Evolutionary conservation across 2,329 filamentous ascomycete species (phyloP).

Genomic region (Pezicula radicicola): DNA sequence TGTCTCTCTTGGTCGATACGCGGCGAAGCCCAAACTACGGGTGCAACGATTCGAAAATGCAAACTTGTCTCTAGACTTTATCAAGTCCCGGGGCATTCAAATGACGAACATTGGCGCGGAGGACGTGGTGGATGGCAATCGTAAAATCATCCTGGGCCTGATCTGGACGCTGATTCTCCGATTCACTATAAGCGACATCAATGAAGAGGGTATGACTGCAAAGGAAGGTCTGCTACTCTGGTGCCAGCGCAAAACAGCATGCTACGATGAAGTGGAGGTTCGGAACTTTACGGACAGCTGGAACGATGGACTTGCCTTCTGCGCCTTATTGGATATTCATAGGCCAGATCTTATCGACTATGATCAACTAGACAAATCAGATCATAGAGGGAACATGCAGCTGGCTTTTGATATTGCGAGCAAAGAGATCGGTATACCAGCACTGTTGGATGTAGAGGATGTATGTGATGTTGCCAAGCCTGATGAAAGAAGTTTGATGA

Average conservation of each 20-base stretch:
- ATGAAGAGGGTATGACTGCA: constrained; percentile 94
- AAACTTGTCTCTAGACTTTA: constrained; percentile 90
- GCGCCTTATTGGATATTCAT: constrained; percentile 93
- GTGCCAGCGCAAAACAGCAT: constrained; percentile 98
- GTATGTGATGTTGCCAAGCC: constrained; percentile 95
- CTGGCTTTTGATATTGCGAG: constrained; percentile 94
- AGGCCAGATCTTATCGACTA: constrained; percentile 96
- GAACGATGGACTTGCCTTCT: constrained; percentile 97
- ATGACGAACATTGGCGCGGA: constrained; percentile 99
- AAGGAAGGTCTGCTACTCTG: constrained; percentile 93
- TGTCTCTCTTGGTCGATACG: constrained; percentile 95
- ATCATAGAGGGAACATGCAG: constrained; percentile 97
- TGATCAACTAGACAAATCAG: constrained; percentile 87
- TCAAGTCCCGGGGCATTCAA: constrained; percentile 86
- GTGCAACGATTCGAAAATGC: constrained; percentile 98
- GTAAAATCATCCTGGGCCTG: constrained; percentile 93
- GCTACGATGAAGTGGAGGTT: constrained; percentile 95
- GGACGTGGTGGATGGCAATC: constrained; percentile 96
- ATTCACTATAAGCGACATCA: constrained; percentile 99
- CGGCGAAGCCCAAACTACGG: constrained; percentile 90
- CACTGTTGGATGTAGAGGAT: constrained; percentile 94
- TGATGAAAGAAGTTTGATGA: constrained; percentile 96
- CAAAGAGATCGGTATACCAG: constrained; percentile 95
- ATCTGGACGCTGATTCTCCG: constrained; percentile 98
- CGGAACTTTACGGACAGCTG: constrained; percentile 93